Base-by-base conservation (phyloP, 768 basidiomycete genomes). In the Imleria badia region DNA sequence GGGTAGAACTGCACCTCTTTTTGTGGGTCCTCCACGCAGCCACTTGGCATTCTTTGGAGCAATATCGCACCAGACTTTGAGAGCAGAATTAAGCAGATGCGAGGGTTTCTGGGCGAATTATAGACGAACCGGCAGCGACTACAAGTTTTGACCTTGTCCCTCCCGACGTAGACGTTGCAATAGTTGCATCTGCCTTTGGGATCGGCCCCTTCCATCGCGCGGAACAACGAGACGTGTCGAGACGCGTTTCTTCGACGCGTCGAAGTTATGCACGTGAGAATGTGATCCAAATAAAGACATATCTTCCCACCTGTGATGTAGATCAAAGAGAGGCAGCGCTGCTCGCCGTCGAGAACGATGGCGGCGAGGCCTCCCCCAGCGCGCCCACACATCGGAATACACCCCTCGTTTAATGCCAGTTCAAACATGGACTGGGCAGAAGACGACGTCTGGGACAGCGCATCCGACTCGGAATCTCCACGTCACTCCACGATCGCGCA, bases 371-470 rank as follows among this genome's bases (percentile, higher is more conserved):
- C 88, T 26, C 87, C 87, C 43, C 87, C 89, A 62, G 78, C 87
- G 45, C 79, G 86, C 45, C 88, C 87, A 42, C 87, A 89, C 73
- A 81, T 86, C 56, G 86, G 80, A 40, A 74, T 89, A 40, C 78
- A 82, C 55, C 75, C 85, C 6, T 69, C 61, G 31, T 68, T 67
- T 72, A 73, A 62, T 70, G 76, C 78, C 53, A 79, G 57, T 48
- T 77, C 73, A 61, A 80, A 72, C 53, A 70, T 72, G 46, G 87
- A 90, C 49, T 87, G 88, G 86, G 87, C 75, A n/a, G 89, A 91
- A 67, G 90, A 92, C 66, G 90, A 93, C 67, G 89, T 83, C 43
- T 93, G 90, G 90, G 90, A 92, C 73, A 87, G 85, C 62, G 78
- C 81, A 48, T 91, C 89, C 17, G 90, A 92, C 73, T 85, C 84